A percentile compares a stretch with the other conserved stretches of the same genome.
Conservation (phyloP, 2,329 filamentous ascomycete species). For the Domatiomyces globalis region DNA sequence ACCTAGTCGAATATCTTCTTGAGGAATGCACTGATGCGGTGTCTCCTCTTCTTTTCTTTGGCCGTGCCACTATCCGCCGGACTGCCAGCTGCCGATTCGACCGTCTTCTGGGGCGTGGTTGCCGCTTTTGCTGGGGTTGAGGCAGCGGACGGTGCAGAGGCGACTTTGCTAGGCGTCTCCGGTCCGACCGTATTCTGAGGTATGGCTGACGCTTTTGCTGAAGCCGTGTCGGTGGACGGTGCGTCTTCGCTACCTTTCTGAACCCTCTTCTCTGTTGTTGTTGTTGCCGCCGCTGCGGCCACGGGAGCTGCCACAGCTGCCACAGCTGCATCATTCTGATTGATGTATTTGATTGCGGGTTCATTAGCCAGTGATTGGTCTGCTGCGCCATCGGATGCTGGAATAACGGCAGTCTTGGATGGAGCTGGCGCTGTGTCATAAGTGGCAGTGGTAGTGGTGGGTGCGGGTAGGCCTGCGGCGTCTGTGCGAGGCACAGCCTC, state of each 20-base stretch:
- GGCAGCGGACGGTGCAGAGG: constrained; percentile 8
- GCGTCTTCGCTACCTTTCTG: not conserved
- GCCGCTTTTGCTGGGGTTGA: constrained; percentile 5
- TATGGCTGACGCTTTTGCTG: not conserved
- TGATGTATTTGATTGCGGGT: constrained; percentile 15
- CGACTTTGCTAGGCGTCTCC: constrained; percentile 1
- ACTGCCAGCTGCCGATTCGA: constrained; percentile 17
- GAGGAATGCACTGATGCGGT: constrained; percentile 50
- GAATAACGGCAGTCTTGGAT: constrained; percentile 1
- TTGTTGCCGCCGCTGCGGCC: constrained; percentile 1
- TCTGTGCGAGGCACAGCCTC: constrained; percentile 29
- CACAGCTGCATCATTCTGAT: constrained; percentile 12
- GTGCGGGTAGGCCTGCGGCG: constrained; percentile 27
- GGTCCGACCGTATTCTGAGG: constrained; percentile 4
- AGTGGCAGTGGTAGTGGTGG: constrained; percentile 28
- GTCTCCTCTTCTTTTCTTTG: constrained; percentile 52
- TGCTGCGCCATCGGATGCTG: constrained; percentile 13
- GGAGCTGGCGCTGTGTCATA: constrained; percentile 12
- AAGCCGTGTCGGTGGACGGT: not conserved
- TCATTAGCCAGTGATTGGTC: constrained; percentile 15
- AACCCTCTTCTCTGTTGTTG: not conserved
- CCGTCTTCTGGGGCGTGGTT: constrained; percentile 12
- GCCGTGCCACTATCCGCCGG: constrained; percentile 20
- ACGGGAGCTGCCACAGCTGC: constrained; percentile 2
- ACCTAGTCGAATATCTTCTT: constrained; percentile 39